Evolutionary conservation across 768 basidiomycete genomes (phyloP), one percentile per base, ranked within the genome.

Genomic region (Amanita pseudoporphyria): DNA sequence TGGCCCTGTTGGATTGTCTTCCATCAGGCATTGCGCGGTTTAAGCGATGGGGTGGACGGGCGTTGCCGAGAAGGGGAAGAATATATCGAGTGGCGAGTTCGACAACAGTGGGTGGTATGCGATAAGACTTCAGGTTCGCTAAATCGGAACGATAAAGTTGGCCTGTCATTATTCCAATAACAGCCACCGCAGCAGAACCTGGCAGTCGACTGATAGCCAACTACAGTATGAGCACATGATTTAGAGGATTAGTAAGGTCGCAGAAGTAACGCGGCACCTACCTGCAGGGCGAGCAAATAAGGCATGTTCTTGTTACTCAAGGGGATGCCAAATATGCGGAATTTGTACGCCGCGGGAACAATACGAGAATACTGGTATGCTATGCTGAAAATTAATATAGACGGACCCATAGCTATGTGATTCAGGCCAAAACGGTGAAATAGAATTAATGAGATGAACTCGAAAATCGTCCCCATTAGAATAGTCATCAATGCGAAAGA

Each of bases 101-200:
- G 35, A 84, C 70, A 6, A 85, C 53, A 5, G 71, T 64, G 0
- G 73, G 73, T 0, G 92, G 79, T 22, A 95, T 64, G 21, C 92
- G 81, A 70, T 89, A 94, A 3, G 75, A 64, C 58, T 93, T 92
- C 44, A 93, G 72, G 47, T 79, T 79, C 14, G 87, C 74, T 13
- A 91, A 59, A 60, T 93, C 90, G 6, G 90, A 84, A 33, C 90
- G 84, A 62, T 94, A 95, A 31, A 90, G 67, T 57, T 82, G 78
- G 1, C 92, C 90, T 5, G 78, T 67, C 7, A 85, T 54, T 6
- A 91, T 52, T 19, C 92, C 92, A 30, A 87, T 65, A 22, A 73
- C 53, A 1, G 84, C 76, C 2, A 79, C 74, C 1, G 78, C 68
- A 6, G 75, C 64, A 6, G 89, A 88, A 2, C 80, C 73, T 1